Base-by-base conservation (phyloP, 2,329 filamentous ascomycete species). In the Aspergillus hiratsukae region DNA sequence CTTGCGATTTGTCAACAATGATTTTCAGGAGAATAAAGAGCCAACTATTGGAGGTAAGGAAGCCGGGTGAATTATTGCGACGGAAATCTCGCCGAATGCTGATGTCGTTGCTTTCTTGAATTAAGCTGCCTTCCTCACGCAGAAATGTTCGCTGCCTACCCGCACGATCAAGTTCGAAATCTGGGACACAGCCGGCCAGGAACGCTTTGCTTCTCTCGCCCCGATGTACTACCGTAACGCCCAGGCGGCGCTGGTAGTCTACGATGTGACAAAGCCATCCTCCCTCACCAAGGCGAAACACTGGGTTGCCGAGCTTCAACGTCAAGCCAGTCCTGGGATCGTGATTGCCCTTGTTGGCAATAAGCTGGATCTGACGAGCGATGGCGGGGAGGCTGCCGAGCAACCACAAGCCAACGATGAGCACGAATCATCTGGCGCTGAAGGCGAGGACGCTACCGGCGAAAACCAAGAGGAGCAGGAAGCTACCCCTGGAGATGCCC, bases 201-300 rank as follows among this genome's bases (percentile, higher is more conserved):
- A 99, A 80, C 90, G 93, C 62, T 99, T 97, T 72, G 93, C 93
- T 67, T 95, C 90, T 52, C 85, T 97, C 59, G 94, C 94, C 52
- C 94, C 93, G 68, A 97, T 97, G 94, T 99, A 99, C 83, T 97
- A 97, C 81, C 91, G 93, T 77, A 97, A 99, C 74, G 94, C 94
- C 52, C 93, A 97, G 79, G 91, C 92, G 62, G 94, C 94, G 14
- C 89, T 99, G 65, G 93, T 99, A 60, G 93, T 97, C 73, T 99
- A 97, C 84, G 93, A 99, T 73, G 87, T 99, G 68, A 99, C 94
- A 61, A 97, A 97, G 77, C 89, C 92, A 46, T 94, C 91, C 51
- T 96, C 91, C 49, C 87, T 99, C 66, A 86, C 91, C 76, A 97
- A 99, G 80, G 94, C 94, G 53, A 96, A 96, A 79, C 93, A 97